These are phyloP conservation scores for baker's yeast (Saccharomyces cerevisiae) DNA, from an alignment of 805 yeast species.

Conservation along the genomic window DNA sequence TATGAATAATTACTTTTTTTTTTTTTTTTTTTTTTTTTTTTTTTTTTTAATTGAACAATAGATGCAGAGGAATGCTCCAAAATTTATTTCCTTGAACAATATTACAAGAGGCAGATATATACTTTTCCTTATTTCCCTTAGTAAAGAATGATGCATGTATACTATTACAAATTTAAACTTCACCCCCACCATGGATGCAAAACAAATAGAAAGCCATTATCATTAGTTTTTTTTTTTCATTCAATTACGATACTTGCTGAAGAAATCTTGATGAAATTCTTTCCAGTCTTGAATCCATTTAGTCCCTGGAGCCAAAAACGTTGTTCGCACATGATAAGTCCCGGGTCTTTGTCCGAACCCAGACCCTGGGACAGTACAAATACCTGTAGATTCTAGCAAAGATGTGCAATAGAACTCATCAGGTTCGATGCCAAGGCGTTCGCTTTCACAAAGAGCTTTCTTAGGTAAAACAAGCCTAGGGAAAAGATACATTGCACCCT, in stretches of 20 bases:
- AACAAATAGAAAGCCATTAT: neutral
- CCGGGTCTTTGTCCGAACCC: slow-evolving; percentile 92
- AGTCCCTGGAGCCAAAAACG: slow-evolving; percentile 90
- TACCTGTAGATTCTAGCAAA: slow-evolving; percentile 78
- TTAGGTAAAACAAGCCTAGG: slow-evolving; percentile 64
- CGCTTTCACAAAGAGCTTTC: slow-evolving; percentile 57
- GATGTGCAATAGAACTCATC: slow-evolving; percentile 87
- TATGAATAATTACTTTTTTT: neutral
- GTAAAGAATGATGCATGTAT: neutral
- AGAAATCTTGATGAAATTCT: slow-evolving; percentile 67
- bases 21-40: too few relatives aligned
- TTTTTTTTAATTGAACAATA: too few relatives aligned
- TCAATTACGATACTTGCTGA: slow-evolving; percentile 41
- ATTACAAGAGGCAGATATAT: neutral
- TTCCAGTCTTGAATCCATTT: slow-evolving; percentile 81
- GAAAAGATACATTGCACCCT: slow-evolving; percentile 97
- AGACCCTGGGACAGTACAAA: slow-evolving; percentile 94
- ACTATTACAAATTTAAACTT: neutral
- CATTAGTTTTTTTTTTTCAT: neutral
- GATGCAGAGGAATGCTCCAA: neutral
- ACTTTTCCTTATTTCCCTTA: neutral
- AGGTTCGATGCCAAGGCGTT: slow-evolving; percentile 44
- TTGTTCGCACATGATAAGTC: slow-evolving; percentile 88
- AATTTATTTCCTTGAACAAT: neutral
- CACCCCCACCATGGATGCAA: neutral